phyloP scores from a whole-genome alignment of 2,329 filamentous ascomycete species.

The Colletotrichum kahawae region DNA sequence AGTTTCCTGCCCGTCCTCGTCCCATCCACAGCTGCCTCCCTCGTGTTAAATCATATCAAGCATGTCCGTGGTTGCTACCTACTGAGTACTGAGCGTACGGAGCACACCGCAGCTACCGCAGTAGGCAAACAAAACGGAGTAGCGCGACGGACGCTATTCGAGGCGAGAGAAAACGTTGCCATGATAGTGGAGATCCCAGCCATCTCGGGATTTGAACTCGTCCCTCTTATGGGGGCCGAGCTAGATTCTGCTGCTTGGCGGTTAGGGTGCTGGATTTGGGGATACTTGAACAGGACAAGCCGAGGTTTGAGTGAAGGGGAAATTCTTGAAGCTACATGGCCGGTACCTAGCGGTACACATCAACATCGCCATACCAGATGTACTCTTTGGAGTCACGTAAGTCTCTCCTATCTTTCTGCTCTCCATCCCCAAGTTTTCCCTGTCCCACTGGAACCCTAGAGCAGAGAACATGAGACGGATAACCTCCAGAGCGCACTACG shows the following conservation, averaged over 20 bases:
- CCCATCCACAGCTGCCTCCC: not conserved
- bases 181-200: not conserved
- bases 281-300: not conserved
- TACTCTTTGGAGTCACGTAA: not conserved
- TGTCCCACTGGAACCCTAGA: not conserved
- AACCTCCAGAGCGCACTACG: not conserved
- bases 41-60: not conserved
- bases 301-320: not conserved
- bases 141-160: not conserved
- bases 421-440: not conserved
- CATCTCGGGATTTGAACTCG: slow-evolving; percentile 12
- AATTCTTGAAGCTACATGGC: not conserved
- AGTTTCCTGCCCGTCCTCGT: not conserved
- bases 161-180: not conserved
- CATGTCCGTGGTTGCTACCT: not conserved
- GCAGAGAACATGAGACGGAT: not conserved
- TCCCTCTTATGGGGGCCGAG: slow-evolving; percentile 1
- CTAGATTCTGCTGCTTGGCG: not conserved
- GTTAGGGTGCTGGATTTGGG: not conserved
- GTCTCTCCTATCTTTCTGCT: not conserved
- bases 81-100: not conserved
- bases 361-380: not conserved
- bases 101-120: not conserved
- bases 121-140: not conserved
- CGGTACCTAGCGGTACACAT: not conserved